A percentile compares a stretch with the other conserved stretches of the same genome.
These are phyloP conservation scores for Fusarium albosuccineum DNA, from an alignment of 2,329 filamentous ascomycete species.

Conservation along the genomic window DNA sequence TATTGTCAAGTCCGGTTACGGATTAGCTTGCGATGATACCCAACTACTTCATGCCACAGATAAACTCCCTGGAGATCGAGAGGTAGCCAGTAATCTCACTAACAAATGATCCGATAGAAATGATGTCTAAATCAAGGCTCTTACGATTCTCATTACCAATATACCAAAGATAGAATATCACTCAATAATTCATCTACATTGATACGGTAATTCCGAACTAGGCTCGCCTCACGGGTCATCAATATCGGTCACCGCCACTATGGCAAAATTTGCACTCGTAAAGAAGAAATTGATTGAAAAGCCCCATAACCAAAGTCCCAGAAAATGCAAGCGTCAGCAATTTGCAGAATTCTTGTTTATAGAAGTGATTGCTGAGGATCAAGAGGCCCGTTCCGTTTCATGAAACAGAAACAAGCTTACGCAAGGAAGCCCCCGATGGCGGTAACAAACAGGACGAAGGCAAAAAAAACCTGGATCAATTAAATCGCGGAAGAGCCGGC, in stretches of 20 bases:
- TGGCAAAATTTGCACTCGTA: neutral
- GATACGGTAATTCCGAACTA: neutral
- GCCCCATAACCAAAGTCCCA: conserved; percentile 4
- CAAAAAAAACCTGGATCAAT: conserved; percentile 7
- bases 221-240: neutral
- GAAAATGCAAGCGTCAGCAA: conserved; percentile 3
- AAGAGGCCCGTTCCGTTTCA: conserved; percentile 28
- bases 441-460: conserved; percentile 17
- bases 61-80: no score
- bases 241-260: conserved; percentile 3
- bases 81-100: no score
- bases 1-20: no score
- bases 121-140: neutral
- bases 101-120: no score
- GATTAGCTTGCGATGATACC: no score
- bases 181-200: conserved; percentile 5
- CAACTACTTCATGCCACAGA: no score
- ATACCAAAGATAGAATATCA: neutral
- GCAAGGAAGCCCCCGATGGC: neutral
- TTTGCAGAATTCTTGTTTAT: neutral
- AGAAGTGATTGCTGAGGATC: conserved; percentile 25
- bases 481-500: conserved; percentile 18
- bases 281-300: neutral
- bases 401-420: conserved; percentile 37
- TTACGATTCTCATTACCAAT: neutral